Conservation (phyloP, 441 rosid genomes). For the Corymbia citriodora region DNA sequence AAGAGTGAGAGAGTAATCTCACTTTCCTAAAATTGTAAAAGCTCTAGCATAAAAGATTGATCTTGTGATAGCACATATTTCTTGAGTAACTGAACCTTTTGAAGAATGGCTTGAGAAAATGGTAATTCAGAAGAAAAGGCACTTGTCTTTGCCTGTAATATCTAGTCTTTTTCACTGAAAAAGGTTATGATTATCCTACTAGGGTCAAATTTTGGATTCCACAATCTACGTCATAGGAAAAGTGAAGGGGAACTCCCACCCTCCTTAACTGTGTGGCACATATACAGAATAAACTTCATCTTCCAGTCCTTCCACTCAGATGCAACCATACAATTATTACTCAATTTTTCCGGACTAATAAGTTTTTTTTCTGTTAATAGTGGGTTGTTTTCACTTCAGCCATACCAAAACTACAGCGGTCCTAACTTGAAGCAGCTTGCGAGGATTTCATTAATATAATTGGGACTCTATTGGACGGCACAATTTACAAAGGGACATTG, state of each 20-base stretch:
- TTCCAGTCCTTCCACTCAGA: slow-evolving; percentile 6
- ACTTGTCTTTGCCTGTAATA: neutral
- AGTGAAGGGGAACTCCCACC: slow-evolving; percentile 7
- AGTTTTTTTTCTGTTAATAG: neutral
- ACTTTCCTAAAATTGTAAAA: neutral
- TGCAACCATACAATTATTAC: slow-evolving; percentile 1
- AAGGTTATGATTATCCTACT: neutral
- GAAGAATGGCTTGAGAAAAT: neutral
- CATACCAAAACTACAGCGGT: slow-evolving; percentile 72
- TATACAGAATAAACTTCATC: slow-evolving; percentile 3
- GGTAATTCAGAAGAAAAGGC: neutral
- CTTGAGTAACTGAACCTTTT: neutral
- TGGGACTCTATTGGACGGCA: slow-evolving; percentile 61
- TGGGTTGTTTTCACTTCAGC: slow-evolving; percentile 36
- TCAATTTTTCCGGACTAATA: neutral
- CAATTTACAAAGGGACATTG: slow-evolving; percentile 81
- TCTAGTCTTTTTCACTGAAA: neutral
- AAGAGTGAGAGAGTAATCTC: neutral
- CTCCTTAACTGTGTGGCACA: slow-evolving; percentile 12
- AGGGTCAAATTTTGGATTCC: slow-evolving; percentile 4
- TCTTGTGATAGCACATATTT: neutral
- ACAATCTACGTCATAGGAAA: slow-evolving; percentile 4
- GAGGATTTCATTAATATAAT: slow-evolving; percentile 97
- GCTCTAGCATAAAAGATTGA: neutral
- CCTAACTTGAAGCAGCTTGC: slow-evolving; percentile 89